Base-by-base conservation (phyloP, 148 eudicot species). In the Amaranthus hypochondriacus region DNA sequence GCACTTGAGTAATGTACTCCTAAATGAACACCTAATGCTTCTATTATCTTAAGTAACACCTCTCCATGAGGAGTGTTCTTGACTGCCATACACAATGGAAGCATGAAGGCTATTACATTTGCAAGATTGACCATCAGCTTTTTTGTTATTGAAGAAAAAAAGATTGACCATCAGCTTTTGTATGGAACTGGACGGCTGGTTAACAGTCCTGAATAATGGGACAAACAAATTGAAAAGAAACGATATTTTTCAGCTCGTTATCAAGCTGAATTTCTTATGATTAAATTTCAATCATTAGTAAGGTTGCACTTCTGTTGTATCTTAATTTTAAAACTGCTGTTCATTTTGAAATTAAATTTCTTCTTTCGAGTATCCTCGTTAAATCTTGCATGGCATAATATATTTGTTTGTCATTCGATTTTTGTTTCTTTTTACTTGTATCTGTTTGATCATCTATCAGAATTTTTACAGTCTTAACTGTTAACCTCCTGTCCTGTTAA, bases 401-500 rank as follows among this genome's bases (percentile, higher is more conserved):
- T 21, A 6, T 3, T 18, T 69, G 71, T 73, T 61, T 52, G 11
- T 73, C n/a, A n/a, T 52, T n/a, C 62, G 14, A 58, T 44, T 50
- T 9, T 61, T 56, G 28, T 14, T 14, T 74, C n/a, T 18, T 64
- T 63, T 56, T 48, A 39, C 48, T 44, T 63, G 48, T 7, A 49
- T 56, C 49, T 59, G 9, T 42, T 8, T 3, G 6, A 21, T 15
- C 44, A 59, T 68, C 55, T 21, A 9, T 57, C 43, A 58, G 15
- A 61, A 15, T 12, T 55, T 7, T 68, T 21, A 66, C 47, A 5
- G 55, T 66, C 28, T n/a, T 58, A 28, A 28, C 39, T 28, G 39
- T 54, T 50, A 9, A 42, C 49, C 39, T 28, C 9, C 2, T 9
- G 48, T 66, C 52, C 15, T 9, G 15, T 12, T 66, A 3, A 65